These are phyloP conservation scores for Thalassiosira profunda DNA, from an alignment of 108 stramenopile species.

Conservation along the genomic window DNA sequence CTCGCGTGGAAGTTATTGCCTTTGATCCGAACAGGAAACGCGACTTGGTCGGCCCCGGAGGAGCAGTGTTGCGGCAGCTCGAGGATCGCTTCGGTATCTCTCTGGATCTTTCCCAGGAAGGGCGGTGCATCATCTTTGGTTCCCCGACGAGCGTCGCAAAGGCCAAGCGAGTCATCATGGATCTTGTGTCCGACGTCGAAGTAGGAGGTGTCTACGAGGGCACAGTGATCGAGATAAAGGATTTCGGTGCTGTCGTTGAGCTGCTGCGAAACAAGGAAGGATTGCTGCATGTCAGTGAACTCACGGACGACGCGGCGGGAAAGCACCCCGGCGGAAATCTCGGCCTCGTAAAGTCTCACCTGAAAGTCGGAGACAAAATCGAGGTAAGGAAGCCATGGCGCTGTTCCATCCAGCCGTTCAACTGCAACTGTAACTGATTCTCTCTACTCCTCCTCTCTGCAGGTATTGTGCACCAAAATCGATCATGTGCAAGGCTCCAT, in stretches of 20 bases:
- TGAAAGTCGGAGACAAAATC: constrained; percentile 65
- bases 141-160: constrained; percentile 56
- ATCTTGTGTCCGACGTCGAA: constrained; percentile 79
- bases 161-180: constrained; percentile 66
- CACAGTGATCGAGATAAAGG: constrained; percentile 83
- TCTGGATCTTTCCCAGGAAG: constrained; percentile 78
- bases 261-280: constrained; percentile 92
- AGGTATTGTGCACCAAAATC: constrained; percentile 56
- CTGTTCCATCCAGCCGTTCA: neutral
- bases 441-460: neutral
- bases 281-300: constrained; percentile 88
- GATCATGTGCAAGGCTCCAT: constrained; percentile 76
- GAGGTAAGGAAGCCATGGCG: constrained; percentile 67
- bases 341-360: constrained; percentile 51
- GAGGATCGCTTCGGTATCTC: constrained; percentile 70
- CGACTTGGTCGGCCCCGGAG: constrained; percentile 90
- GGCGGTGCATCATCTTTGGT: constrained; percentile 69
- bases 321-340: constrained; percentile 59
- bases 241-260: constrained; percentile 91
- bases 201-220: constrained; percentile 79
- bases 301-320: constrained; percentile 43
- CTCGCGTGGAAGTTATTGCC: constrained; percentile 60
- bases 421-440: neutral
- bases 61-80: constrained; percentile 79
- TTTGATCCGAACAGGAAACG: constrained; percentile 75